Percentiles rank a stretch among this genome's conserved stretches.
Conservation (phyloP, 2,329 filamentous ascomycete species). For the Sarocladium oryzae region DNA sequence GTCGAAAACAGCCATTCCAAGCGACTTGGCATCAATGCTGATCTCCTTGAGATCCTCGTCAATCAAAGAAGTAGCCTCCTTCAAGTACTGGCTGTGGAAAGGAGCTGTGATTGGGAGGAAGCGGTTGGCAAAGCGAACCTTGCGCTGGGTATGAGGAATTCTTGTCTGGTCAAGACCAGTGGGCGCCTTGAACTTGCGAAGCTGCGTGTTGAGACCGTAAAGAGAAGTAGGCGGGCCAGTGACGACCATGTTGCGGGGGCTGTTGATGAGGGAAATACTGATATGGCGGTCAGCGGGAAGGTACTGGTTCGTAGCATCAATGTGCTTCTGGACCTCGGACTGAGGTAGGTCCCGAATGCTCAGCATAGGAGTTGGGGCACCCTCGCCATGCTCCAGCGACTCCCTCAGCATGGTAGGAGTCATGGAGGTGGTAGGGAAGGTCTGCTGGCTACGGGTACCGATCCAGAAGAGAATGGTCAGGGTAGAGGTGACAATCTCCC, state of each 20-base stretch:
- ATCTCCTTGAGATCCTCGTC: slow-evolving; percentile 82
- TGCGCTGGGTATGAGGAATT: slow-evolving; percentile 90
- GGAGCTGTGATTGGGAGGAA: slow-evolving; percentile 97
- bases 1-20: slow-evolving; percentile 83
- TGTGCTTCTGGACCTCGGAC: slow-evolving; percentile 88
- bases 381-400: slow-evolving; percentile 89
- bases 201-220: slow-evolving; percentile 89
- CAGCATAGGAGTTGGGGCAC: slow-evolving; percentile 93
- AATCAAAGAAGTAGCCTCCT: slow-evolving; percentile 74
- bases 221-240: slow-evolving; percentile 93
- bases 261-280: slow-evolving; percentile 91
- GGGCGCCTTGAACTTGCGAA: slow-evolving; percentile 94
- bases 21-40: slow-evolving; percentile 62
- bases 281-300: slow-evolving; percentile 89
- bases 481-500: slow-evolving; percentile 69
- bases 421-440: slow-evolving; percentile 90
- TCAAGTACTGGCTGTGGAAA: slow-evolving; percentile 94
- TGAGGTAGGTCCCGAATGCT: slow-evolving; percentile 91
- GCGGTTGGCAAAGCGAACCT: slow-evolving; percentile 92
- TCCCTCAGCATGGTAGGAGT: slow-evolving; percentile 87
- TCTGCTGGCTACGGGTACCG: slow-evolving; percentile 91
- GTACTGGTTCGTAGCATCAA: slow-evolving; percentile 95
- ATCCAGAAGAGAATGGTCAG: slow-evolving; percentile 98
- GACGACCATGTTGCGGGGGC: slow-evolving; percentile 92
- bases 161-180: slow-evolving; percentile 96